phyloP scores from a whole-genome alignment of 2,329 filamentous ascomycete genomes.

The Sporothrix humicola region DNA sequence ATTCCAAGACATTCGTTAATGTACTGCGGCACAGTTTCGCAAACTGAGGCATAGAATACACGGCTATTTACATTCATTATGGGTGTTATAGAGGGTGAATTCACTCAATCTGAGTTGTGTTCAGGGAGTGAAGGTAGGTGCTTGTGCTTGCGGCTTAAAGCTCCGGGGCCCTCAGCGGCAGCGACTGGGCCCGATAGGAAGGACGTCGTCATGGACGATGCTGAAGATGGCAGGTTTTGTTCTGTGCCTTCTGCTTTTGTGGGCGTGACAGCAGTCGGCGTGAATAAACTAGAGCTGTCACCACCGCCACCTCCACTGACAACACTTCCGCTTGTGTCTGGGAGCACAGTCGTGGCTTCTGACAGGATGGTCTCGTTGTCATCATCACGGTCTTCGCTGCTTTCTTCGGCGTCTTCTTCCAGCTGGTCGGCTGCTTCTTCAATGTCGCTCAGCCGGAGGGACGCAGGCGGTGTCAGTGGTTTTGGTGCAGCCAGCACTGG shows the following conservation, averaged over 20 bases:
- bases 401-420: slow-evolving; percentile 12
- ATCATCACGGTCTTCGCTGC: not conserved
- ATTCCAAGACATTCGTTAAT: slow-evolving; percentile 13
- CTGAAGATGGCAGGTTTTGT: not conserved
- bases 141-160: slow-evolving; percentile 3
- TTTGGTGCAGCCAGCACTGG: not conserved
- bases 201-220: not conserved
- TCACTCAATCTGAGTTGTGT: slow-evolving; percentile 2
- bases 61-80: slow-evolving; percentile 21
- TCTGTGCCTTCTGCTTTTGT: not conserved
- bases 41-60: slow-evolving; percentile 14
- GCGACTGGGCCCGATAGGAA: not conserved
- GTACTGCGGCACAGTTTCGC: slow-evolving; percentile 2
- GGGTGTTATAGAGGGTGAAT: not conserved
- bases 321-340: not conserved
- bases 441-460: slow-evolving; percentile 31
- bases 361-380: slow-evolving; percentile 4
- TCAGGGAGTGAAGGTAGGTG: not conserved
- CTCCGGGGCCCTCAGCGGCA: not conserved
- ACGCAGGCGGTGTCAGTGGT: slow-evolving; percentile 23
- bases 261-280: not conserved
- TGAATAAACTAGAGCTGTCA: not conserved
- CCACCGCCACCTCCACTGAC: not conserved
- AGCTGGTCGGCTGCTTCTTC: slow-evolving; percentile 30
- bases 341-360: not conserved